Evolutionary conservation across 2,329 filamentous ascomycete species (phyloP).

Genomic region (Beauveria scarabaeidicola): DNA sequence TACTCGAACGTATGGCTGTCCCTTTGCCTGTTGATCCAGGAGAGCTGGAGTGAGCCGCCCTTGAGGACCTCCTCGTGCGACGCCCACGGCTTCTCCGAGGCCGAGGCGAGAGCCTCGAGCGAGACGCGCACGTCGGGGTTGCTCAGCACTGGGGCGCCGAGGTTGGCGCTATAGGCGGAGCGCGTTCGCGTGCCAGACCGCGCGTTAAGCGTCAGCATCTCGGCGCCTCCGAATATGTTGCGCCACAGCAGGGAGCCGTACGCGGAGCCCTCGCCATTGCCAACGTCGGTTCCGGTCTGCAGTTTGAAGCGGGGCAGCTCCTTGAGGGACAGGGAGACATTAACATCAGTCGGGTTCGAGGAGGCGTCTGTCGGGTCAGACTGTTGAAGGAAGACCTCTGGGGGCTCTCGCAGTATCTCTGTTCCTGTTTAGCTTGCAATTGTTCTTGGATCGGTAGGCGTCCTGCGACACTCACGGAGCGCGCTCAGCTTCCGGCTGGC

Average conservation of each 20-base stretch:
- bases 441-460: background rate
- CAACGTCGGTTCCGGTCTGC: conserved; percentile 90
- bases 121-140: conserved; percentile 76
- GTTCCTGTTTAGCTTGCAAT: conserved; percentile 16
- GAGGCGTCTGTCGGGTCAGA: conserved; percentile 60
- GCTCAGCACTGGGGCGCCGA: conserved; percentile 74
- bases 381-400: conserved; percentile 74
- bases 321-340: conserved; percentile 72
- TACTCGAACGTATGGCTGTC: conserved; percentile 74
- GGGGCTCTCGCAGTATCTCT: conserved; percentile 83
- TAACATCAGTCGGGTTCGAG: conserved; percentile 67
- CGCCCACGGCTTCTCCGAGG: conserved; percentile 84
- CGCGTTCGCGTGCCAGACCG: conserved; percentile 83
- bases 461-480: conserved; percentile 54
- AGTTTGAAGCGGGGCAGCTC: conserved; percentile 79
- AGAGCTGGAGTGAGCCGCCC: conserved; percentile 67
- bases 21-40: conserved; percentile 58
- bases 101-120: conserved; percentile 71
- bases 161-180: conserved; percentile 80
- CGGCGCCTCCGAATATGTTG: conserved; percentile 90
- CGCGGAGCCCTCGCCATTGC: conserved; percentile 87
- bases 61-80: conserved; percentile 85
- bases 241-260: conserved; percentile 81
- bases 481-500: conserved; percentile 67
- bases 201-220: conserved; percentile 79